Evolutionary conservation across 2,329 filamentous ascomycete species (phyloP).

Genomic region (Hortaea sp.): DNA sequence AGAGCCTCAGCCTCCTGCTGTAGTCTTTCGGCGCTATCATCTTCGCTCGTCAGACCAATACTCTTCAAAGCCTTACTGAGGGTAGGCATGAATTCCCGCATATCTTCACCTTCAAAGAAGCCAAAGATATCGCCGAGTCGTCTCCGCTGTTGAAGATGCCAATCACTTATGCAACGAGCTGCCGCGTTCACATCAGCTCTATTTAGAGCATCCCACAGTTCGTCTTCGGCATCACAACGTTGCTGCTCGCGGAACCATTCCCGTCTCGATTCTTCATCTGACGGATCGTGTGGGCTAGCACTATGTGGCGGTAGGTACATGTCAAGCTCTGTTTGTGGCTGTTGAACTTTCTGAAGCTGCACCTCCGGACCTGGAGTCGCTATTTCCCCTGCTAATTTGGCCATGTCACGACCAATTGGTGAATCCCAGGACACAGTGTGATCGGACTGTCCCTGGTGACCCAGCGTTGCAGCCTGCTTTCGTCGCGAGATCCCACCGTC

Average conservation of each 20-base stretch:
- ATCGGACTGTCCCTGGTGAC: no score
- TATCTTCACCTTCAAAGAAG: not conserved
- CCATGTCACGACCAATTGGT: no score
- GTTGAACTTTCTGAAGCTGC: slow-evolving; percentile 2
- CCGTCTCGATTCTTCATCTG: slow-evolving; percentile 3
- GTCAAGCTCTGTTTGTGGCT: slow-evolving; percentile 39
- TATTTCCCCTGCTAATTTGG: not conserved
- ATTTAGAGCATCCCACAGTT: slow-evolving; percentile 6
- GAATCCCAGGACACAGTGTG: no score
- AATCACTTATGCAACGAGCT: slow-evolving; percentile 3
- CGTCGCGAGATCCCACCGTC: no score
- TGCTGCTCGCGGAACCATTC: slow-evolving; percentile 1
- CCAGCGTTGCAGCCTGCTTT: no score
- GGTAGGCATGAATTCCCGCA: not conserved
- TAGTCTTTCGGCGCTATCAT: not conserved
- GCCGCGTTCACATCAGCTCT: slow-evolving; percentile 1
- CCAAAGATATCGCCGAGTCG: not conserved
- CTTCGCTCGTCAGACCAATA: not conserved
- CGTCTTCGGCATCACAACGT: slow-evolving; percentile 5
- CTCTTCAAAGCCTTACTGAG: not conserved
- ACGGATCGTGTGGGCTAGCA: not conserved
- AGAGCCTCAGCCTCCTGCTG: slow-evolving; percentile 6
- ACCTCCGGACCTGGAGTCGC: not conserved
- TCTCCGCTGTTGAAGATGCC: not conserved
- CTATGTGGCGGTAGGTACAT: slow-evolving; percentile 27